Conservation (phyloP, 176 grass and related monocot species). For the Zoysia pacifica region DNA sequence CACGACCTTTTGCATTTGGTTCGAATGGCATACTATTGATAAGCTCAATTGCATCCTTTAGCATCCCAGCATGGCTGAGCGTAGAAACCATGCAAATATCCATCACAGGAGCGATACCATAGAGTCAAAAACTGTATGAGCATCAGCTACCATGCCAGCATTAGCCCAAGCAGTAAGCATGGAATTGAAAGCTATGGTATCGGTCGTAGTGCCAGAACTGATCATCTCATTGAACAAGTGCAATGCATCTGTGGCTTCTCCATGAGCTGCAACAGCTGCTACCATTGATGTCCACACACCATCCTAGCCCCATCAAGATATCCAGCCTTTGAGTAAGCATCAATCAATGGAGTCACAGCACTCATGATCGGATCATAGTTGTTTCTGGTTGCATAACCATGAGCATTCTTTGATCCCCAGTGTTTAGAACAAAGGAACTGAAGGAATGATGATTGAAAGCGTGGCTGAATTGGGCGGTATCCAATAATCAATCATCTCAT, state of each 20-base stretch:
- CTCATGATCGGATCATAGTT: conserved; percentile 55
- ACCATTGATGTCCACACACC: conserved; percentile 71
- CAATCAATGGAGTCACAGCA: conserved; percentile 52
- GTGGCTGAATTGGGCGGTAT: conserved; percentile 63
- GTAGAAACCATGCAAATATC: conserved; percentile 67
- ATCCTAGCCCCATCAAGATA: conserved; percentile 48
- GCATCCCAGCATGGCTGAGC: conserved; percentile 58
- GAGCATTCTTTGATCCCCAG: conserved; percentile 64
- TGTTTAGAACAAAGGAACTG: conserved; percentile 51
- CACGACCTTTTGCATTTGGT: conserved; percentile 71
- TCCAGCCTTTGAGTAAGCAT: conserved; percentile 63
- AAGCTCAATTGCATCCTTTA: conserved; percentile 59
- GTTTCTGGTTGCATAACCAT: conserved; percentile 62
- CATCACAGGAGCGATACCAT: conserved; percentile 49
- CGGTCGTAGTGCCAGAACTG: conserved; percentile 38
- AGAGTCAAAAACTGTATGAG: conserved; percentile 61
- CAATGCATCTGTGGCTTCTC: conserved; percentile 48
- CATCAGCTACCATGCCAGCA: conserved; percentile 54
- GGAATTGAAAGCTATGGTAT: conserved; percentile 57
- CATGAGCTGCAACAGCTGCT: conserved; percentile 58
- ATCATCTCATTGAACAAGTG: conserved; percentile 53
- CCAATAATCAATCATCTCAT: conserved; percentile 55
- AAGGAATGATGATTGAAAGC: conserved; percentile 55
- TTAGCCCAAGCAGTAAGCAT: conserved; percentile 65
- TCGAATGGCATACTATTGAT: conserved; percentile 59